Base-by-base conservation (phyloP, 495 filamentous ascomycete genomes). In the Lepraria neglecta region DNA sequence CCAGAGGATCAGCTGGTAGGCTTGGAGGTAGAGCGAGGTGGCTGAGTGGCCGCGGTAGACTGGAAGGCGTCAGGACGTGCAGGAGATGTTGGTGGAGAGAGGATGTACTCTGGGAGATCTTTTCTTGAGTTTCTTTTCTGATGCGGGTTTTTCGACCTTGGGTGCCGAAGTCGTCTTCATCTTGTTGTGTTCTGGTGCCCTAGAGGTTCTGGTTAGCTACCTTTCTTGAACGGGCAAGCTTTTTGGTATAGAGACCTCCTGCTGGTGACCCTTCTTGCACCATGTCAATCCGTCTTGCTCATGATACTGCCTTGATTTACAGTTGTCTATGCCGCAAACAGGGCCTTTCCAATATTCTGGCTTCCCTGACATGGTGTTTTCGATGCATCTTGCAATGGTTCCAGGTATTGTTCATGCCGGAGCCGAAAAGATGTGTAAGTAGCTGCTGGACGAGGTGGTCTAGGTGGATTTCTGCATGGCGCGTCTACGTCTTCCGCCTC, bases 1-100 rank as follows among this genome's bases (percentile, higher is more conserved):
- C 76, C 85, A 82, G 1, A 92, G 73, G 33, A 98, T 82, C n/a
- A 97, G 74, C 72, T 97, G 94, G 57, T 90, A 84, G 66, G 81
- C 85, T 70, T 92, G 85, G 43, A 98, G 74, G 72, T 85, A 96
- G n/a, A 96, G 79, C 62, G 87, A 82, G 58, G 81, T 79, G 30
- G 86, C 92, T 46, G 82, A 75, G 52, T 77, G 76, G 56, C 90
- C 91, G 10, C 74, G 70, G 56, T 84, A 77, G 55, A 78, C 78
- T 82, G 59, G 11, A 54, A 40, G n/a, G 11, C 19, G 58, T 73
- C 58, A 73, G 64, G 30, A 44, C 17, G 43, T 15, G 56, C 27
- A 12, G 19, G 5, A 51, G 12, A 50, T 51, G 54, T 51, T 27
- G n/a, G 65, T 43, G 0, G 17, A 42, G 11, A 43, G 21, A 24